Evolutionary conservation across 1,284 basidiomycete genomes (phyloP), one percentile per base, ranked within the genome.

Genomic region (Boletus semigastroideus): DNA sequence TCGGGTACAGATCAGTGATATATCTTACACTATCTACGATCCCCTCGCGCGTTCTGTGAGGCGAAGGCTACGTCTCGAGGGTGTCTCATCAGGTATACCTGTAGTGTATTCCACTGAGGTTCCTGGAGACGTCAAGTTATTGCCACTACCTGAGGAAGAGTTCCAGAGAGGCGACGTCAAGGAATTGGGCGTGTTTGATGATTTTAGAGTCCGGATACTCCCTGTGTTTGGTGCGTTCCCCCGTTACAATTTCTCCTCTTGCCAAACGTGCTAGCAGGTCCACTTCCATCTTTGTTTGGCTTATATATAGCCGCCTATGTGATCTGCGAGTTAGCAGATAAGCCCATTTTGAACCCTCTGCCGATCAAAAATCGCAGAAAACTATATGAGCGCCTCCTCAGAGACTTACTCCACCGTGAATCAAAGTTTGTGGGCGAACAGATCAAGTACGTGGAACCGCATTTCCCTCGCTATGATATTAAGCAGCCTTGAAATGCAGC

Each of bases 81-180:
- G 89, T 10, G 78, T 93, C 25, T 66, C 78, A 1, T 81, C 80
- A 37, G 90, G 90, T 16, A 92, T 95, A 47, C 92, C 92, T 4
- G 92, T 94, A n/a, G 94, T 97, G 5, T 99, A 96, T 72, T 96
- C 92, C 1, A 98, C 95, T 5, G 95, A 98, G 68, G 89, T 93
- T 22, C 94, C 94, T 0, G 79, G 88, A 16, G 88, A 95, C 49
- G 84, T 97, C 42, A 90, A 90, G 58, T 77, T 99, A 1, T 80
- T 98, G 3, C 97, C 96, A 1, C 77, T 99, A 0, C 82, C 92
- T 1, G 93, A 98, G 55, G 92, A 94, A 55, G 94, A 98, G 70
- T 95, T 94, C 67, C 75, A 88, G 62, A 93, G 90, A 68, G 97
- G 96, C 13, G 77, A 86, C 19, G 88, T 98, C 6, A 88, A 92